Percentiles rank a stretch among this genome's conserved stretches.
phyloP scores from a whole-genome alignment of 495 filamentous ascomycete genomes.

The Aspergillus diversus region DNA sequence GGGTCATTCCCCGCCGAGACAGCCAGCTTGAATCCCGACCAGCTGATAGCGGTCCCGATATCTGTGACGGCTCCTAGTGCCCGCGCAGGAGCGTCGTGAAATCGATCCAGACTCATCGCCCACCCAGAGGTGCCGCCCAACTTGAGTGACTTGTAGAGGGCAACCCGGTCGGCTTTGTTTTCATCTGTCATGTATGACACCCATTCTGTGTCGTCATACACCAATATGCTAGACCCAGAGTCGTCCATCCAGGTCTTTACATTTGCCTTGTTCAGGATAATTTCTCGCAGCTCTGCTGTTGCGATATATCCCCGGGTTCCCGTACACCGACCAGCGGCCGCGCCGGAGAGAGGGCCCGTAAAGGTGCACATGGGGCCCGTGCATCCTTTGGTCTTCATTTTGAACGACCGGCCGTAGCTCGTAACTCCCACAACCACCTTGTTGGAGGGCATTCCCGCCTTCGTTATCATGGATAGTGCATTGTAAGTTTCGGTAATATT shows the following conservation, averaged over 20 bases:
- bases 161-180: constrained; percentile 27
- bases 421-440: constrained; percentile 6
- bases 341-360: neutral
- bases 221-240: constrained; percentile 34
- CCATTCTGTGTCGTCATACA: constrained; percentile 44
- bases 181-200: constrained; percentile 49
- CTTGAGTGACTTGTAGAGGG: constrained; percentile 23
- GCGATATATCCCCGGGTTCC: constrained; percentile 31
- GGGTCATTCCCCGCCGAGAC: no score
- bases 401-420: constrained; percentile 17
- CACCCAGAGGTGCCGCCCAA: constrained; percentile 43
- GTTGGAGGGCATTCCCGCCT: neutral
- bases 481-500: constrained; percentile 44
- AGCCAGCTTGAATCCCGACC: no score
- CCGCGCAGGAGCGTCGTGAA: neutral
- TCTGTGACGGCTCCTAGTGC: no score
- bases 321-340: constrained; percentile 7
- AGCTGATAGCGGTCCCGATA: no score
- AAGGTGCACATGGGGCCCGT: neutral
- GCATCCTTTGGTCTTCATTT: constrained; percentile 8
- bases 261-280: no score
- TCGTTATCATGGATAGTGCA: constrained; percentile 37
- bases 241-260: no score
- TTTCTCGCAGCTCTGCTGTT: constrained; percentile 20
- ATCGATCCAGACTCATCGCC: constrained; percentile 40